These are phyloP conservation scores for Lathyrus sativus DNA, from an alignment of 306 rosid species.

Conservation along the genomic window DNA sequence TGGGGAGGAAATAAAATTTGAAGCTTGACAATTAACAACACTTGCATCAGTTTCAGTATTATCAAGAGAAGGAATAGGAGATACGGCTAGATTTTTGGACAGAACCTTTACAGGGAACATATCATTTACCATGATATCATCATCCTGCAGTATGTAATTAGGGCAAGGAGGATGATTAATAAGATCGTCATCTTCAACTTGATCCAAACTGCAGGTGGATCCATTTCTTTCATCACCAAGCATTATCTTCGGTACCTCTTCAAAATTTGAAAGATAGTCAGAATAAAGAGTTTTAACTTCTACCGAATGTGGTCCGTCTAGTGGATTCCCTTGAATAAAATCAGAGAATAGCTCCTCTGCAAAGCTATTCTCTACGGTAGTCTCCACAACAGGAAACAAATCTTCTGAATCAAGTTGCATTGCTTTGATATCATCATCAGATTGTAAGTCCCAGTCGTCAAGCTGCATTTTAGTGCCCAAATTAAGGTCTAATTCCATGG, in stretches of 20 bases:
- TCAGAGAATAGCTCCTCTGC: slow-evolving; percentile 39
- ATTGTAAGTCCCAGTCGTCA: slow-evolving; percentile 39
- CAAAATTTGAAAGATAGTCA: slow-evolving; percentile 35
- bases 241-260: slow-evolving; percentile 44
- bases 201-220: slow-evolving; percentile 42
- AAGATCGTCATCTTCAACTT: slow-evolving; percentile 41
- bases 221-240: slow-evolving; percentile 43
- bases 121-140: slow-evolving; percentile 37
- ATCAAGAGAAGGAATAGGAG: slow-evolving; percentile 27
- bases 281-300: slow-evolving; percentile 39
- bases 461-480: slow-evolving; percentile 33
- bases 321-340: slow-evolving; percentile 39
- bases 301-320: slow-evolving; percentile 43
- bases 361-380: slow-evolving; percentile 39
- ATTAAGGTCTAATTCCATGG: slow-evolving; percentile 40
- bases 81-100: slow-evolving; percentile 12
- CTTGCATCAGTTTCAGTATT: slow-evolving; percentile 37
- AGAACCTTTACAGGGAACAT: slow-evolving; percentile 25
- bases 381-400: slow-evolving; percentile 40
- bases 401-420: slow-evolving; percentile 47
- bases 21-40: slow-evolving; percentile 36
- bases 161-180: slow-evolving; percentile 42
- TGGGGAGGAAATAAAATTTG: slow-evolving; percentile 42
- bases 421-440: slow-evolving; percentile 34
- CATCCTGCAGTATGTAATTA: slow-evolving; percentile 34